Evolutionary conservation across 805 yeast species (phyloP), one percentile per base, ranked within the genome.

Genomic region (Cyberlindnera mycetangii): DNA sequence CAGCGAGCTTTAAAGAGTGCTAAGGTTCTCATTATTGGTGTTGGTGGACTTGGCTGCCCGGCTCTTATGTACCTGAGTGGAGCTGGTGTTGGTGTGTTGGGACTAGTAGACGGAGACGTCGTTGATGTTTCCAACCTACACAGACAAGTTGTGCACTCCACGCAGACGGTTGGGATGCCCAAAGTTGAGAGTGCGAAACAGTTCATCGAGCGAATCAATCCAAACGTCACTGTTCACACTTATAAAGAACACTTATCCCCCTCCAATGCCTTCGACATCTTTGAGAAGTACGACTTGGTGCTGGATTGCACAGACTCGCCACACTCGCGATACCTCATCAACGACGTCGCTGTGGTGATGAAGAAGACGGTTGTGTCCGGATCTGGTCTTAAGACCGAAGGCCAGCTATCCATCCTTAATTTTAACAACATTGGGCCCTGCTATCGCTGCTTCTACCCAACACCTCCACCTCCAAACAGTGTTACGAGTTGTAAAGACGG

Each of bases 291-390:
- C 64, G 97, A 92, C 58, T 49, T 85, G 25, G 79, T 93, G 4
- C 67, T 93, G 17, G 99, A 93, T 64, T 95, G 99, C 59, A 92
- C 99, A 0, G 99, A 93, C 65, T 81, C 92, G 2, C 98, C 98
- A 11, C 76, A 79, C 34, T 81, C 95, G 0, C 69, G 99, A 51
- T 93, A 93, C 60, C 71, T 93, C 48, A 78, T 93, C 27, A 86
- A 88, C 44, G 99, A 93, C 62, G 85, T 82, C 1, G 81, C 89
- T 11, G 95, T 88, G 0, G 52, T 83, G 1, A 60, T 76, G 1
- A 77, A 79, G 0, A 79, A 79, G 47, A 82, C 97, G 0, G 74
- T 93, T 0, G 83, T 93, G 1, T 87, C 97, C 15, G 99, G 96
- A 0, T 86, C 97, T 0, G 98, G 98, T 0, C 71, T 93, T 41